phyloP scores from a whole-genome alignment of 306 rosid genomes.

The Prunus persica region DNA sequence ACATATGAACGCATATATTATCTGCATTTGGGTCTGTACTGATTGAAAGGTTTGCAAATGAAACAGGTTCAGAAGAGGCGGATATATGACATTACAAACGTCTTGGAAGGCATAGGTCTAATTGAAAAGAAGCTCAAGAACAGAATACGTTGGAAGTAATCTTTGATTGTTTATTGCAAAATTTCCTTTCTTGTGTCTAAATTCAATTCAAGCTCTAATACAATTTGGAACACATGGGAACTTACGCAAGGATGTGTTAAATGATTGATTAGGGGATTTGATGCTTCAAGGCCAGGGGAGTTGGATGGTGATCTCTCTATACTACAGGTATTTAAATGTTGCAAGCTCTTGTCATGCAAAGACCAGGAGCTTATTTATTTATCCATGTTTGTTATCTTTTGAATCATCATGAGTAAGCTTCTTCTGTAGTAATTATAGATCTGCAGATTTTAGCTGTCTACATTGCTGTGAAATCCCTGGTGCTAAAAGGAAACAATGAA shows the following conservation, averaged over 20 bases:
- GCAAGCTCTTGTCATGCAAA: neutral
- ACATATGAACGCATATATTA: neutral
- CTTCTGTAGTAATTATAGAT: neutral
- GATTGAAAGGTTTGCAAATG: slow-evolving; percentile 25
- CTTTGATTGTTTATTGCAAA: slow-evolving; percentile 20
- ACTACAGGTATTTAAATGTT: slow-evolving; percentile 55
- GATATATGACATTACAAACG: slow-evolving; percentile 97
- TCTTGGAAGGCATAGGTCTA: slow-evolving; percentile 98
- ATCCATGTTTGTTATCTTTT: neutral
- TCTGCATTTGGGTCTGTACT: slow-evolving; percentile 20
- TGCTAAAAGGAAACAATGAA: neutral
- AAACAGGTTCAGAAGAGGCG: slow-evolving; percentile 95
- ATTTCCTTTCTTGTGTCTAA: slow-evolving; percentile 16
- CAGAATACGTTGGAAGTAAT: slow-evolving; percentile 96
- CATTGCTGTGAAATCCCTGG: neutral
- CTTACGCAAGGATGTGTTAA: slow-evolving; percentile 36
- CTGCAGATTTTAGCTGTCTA: neutral
- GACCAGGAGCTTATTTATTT: neutral
- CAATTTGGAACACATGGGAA: slow-evolving; percentile 18
- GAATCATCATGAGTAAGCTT: neutral
- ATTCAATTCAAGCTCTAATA: slow-evolving; percentile 14
- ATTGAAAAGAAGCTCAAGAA: slow-evolving; percentile 95
- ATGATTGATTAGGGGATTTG: slow-evolving; percentile 70
- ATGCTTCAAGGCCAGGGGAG: slow-evolving; percentile 66
- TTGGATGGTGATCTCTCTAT: slow-evolving; percentile 61